Evolutionary conservation across 2,329 filamentous ascomycete species (phyloP), one percentile per base, ranked within the genome.

Genomic region (Trichophyton benhamiae): DNA sequence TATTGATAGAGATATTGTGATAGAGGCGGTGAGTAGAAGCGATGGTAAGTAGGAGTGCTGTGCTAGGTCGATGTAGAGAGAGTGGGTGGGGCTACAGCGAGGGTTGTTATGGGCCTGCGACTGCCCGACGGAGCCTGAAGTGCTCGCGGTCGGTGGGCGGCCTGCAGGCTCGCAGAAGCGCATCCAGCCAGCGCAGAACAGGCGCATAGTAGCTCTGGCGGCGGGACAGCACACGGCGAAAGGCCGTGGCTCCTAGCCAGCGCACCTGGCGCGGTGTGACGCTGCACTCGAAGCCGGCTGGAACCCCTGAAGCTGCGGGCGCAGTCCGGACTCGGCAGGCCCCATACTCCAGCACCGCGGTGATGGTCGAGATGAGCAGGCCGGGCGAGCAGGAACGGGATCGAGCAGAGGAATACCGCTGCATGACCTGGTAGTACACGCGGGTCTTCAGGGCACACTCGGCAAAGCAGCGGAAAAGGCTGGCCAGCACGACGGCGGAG

Each of bases 391-490:
- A 38, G 33, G 46, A 36, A 6, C 11, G 13, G 33, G 33, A 38
- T 11, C 9, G 11, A 38, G 38, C 49, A 13, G 11, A 6, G 3
- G 4, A 36, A 17, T 41, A n/a, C 36, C 57, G 82, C 3, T 69
- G 67, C 36, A 96, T 76, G 62, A 83, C 85, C 62, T 76, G 78
- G 65, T 79, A 74, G 68, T 87, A 86, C 63, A 80, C 76, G 66
- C 84, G 82, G 72, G 81, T 82, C 75, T 92, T 95, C 75, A 83
- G 84, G 7, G 89, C 91, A 5, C 88, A 85, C 72, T 95, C 89
- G 17, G 78, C 68, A 68, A 96, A 92, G 36, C 84, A 85, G n/a
- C 81, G 80, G 68, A 86, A 83, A 2, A 96, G 76, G 67, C 94
- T 95, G n/a, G 76, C 73, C 3, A 92, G 77, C 11, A 94, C 87